Conservation (phyloP, 129 eudicot genomes). For the Flaveria brownii region DNA sequence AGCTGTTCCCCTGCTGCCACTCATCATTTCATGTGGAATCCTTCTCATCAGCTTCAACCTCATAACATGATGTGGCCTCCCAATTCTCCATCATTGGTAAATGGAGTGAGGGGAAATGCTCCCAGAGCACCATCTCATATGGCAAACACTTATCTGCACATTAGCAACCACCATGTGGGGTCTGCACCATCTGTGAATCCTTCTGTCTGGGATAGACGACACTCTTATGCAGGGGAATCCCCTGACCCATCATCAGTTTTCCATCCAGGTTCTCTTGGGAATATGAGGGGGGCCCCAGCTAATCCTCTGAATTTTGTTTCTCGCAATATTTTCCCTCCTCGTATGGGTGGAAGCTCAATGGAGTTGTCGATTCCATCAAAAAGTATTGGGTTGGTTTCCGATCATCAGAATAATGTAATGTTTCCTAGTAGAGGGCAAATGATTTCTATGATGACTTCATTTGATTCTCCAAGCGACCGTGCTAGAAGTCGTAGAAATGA, state of each 20-base stretch:
- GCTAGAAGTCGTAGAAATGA: slow-evolving; percentile 76
- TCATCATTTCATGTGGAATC: slow-evolving; percentile 83
- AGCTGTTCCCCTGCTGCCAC: slow-evolving; percentile 59
- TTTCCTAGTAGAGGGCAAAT: slow-evolving; percentile 75
- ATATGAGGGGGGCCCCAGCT: slow-evolving; percentile 78
- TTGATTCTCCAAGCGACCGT: slow-evolving; percentile 71
- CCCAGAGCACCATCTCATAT: slow-evolving; percentile 72
- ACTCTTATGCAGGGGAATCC: slow-evolving; percentile 68
- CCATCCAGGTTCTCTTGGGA: slow-evolving; percentile 81
- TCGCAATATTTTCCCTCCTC: slow-evolving; percentile 54
- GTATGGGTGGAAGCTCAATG: slow-evolving; percentile 68
- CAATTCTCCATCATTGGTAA: slow-evolving; percentile 65
- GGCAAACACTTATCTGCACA: slow-evolving; percentile 55
- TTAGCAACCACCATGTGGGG: slow-evolving; percentile 72
- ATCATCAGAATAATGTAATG: slow-evolving; percentile 64
- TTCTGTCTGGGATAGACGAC: slow-evolving; percentile 80
- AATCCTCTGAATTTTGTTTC: slow-evolving; percentile 68
- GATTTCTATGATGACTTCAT: slow-evolving; percentile 64
- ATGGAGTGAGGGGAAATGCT: slow-evolving; percentile 52
- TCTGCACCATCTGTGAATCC: slow-evolving; percentile 84
- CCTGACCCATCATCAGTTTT: slow-evolving; percentile 61
- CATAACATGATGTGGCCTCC: slow-evolving; percentile 83
- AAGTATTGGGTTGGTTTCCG: slow-evolving; percentile 61
- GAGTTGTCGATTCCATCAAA: slow-evolving; percentile 70
- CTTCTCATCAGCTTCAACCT: slow-evolving; percentile 54